A percentile compares a stretch with the other conserved stretches of the same genome.
Evolutionary conservation across 2,329 filamentous ascomycete genomes (phyloP).

Genomic region (Aureobasidium sp.): DNA sequence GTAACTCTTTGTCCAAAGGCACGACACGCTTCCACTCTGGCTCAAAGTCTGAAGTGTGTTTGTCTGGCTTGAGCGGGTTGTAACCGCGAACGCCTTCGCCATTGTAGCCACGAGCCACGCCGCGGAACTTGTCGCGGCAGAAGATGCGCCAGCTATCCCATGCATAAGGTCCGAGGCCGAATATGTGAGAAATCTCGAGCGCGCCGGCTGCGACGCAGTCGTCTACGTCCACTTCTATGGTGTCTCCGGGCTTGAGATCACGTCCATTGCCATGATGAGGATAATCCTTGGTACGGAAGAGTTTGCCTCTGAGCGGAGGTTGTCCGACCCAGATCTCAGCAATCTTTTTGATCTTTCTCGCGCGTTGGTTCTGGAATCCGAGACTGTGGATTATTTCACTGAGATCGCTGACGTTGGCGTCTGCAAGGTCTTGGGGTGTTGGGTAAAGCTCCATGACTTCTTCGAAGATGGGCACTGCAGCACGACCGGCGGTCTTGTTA

Average conservation of each 20-base stretch:
- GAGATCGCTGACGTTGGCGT: constrained; percentile 51
- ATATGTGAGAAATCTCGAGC: constrained; percentile 83
- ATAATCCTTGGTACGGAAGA: constrained; percentile 53
- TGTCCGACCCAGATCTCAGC: constrained; percentile 60
- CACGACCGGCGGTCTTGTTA: constrained; percentile 67
- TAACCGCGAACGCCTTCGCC: constrained; percentile 43
- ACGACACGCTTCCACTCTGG: constrained; percentile 87
- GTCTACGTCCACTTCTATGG: constrained; percentile 41
- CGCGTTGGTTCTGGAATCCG: constrained; percentile 63
- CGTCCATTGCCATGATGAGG: constrained; percentile 44
- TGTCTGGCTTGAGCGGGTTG: constrained; percentile 24
- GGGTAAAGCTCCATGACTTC: constrained; percentile 62
- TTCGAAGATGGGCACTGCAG: constrained; percentile 70
- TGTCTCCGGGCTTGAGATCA: constrained; percentile 42
- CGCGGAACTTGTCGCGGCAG: constrained; percentile 71
- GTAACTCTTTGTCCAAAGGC: constrained; percentile 80
- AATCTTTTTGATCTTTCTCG: constrained; percentile 60
- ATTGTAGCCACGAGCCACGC: constrained; percentile 58
- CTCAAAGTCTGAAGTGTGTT: constrained; percentile 48
- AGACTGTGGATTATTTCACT: constrained; percentile 59
- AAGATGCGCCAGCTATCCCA: constrained; percentile 92
- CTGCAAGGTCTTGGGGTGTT: constrained; percentile 55
- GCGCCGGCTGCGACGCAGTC: constrained; percentile 41
- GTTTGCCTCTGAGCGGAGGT: constrained; percentile 53
- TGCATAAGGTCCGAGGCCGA: constrained; percentile 69